phyloP scores from a whole-genome alignment of 768 basidiomycete genomes.

The Boletus rufocinnamomeus region DNA sequence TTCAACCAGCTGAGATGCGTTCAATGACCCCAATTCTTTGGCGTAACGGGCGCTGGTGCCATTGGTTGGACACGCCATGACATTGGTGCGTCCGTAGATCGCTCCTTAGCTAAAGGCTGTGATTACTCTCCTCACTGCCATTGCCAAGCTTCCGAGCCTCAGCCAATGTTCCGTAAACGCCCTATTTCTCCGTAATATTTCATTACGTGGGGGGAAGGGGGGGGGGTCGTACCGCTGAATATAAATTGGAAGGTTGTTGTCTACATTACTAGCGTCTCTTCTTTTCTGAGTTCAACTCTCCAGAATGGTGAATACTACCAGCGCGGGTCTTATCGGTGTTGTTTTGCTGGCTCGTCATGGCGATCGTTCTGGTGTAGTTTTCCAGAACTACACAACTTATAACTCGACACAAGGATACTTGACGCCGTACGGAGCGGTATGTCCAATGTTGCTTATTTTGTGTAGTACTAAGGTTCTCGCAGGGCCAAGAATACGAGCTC shows the following conservation, averaged over 20 bases:
- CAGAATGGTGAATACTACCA: slow-evolving; percentile 30
- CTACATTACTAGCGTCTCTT: background rate
- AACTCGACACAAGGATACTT: slow-evolving; percentile 61
- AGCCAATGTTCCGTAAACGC: background rate
- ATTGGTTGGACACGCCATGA: too few species aligned
- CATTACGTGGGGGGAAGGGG: background rate
- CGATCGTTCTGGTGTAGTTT: slow-evolving; percentile 59
- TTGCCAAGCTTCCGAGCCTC: background rate
- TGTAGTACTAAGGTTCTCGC: background rate
- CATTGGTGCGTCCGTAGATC: background rate
- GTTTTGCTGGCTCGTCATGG: slow-evolving; percentile 77
- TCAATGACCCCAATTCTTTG: too few species aligned
- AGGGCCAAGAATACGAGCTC: slow-evolving; percentile 59
- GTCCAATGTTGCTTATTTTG: slow-evolving; percentile 16
- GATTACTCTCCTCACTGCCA: background rate
- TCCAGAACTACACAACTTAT: slow-evolving; percentile 75
- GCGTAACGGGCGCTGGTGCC: background rate
- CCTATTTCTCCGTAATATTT: background rate
- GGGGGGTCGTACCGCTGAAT: background rate
- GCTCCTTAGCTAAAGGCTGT: background rate
- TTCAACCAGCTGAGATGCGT: background rate
- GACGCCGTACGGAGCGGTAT: slow-evolving; percentile 73
- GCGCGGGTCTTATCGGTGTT: slow-evolving; percentile 58
- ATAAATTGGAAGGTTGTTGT: slow-evolving; percentile 9
- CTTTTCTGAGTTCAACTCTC: background rate